Base-by-base conservation (phyloP, 1,139 yeast genomes). In the Wickerhamomyces sp. region DNA sequence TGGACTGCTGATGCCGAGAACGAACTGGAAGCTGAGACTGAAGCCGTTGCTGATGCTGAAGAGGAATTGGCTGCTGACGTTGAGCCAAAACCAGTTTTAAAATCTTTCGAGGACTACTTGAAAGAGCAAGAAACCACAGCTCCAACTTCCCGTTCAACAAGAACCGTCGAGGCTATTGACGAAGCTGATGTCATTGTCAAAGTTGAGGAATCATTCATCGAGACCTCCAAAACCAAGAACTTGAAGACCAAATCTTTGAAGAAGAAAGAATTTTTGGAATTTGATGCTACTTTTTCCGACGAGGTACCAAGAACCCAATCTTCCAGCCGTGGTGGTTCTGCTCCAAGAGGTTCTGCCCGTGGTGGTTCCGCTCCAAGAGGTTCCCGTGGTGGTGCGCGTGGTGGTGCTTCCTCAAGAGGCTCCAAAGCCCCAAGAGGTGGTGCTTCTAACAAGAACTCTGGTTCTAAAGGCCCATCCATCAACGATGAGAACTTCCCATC, bases 221-320 rank as follows among this genome's bases (percentile, higher is more conserved):
- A 69, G 41, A 65, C 84, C 33, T 62, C 84, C 48, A 64, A 66
- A 52, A 62, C 66, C 58, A 83, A 81, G 75, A 72, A 72, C 64
- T 49, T 65, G 50, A 81, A 70, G 64, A 58, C 69, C 51, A 82
- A 80, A 72, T 68, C 76, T 43, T 69, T 65, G 57, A 82, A 82
- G 72, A 76, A 76, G 58, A 83, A 82, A 77, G 72, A 70, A 57
- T 68, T 68, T 61, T 72, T 83, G 59, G 85, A 80, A 48, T 65
- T 80, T 52, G 74, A 75, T 46, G 82, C 86, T 44, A 63, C 72
- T 38, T 80, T 80, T 56, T 70, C 78, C 47, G 87, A 79, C 31
- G 52, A 48, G 13, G 31, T 38, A 30, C 53, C 50, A 45, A 31
- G 27, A 25, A 28, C 45, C 18, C n/a, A 11, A 17, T 26, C 38